Percentiles rank a stretch among this genome's conserved stretches.
Conservation (phyloP, 2,329 filamentous ascomycete genomes). For the Sporothrix luriei region DNA sequence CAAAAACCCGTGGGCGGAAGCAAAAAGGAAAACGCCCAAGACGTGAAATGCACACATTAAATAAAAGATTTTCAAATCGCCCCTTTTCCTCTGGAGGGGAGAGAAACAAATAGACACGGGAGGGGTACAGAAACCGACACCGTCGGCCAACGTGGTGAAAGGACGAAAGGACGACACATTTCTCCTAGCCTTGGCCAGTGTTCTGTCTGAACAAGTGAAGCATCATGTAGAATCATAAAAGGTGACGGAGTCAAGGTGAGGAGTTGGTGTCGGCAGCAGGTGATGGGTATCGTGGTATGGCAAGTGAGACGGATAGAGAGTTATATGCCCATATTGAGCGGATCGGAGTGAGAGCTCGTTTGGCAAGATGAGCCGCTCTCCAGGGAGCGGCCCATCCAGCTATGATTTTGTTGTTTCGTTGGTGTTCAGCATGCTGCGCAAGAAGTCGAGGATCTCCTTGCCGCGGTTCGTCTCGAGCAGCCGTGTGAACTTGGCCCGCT, state of each 20-base stretch:
- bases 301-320: background rate
- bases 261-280: background rate
- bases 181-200: too few species aligned
- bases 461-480: constrained; percentile 34
- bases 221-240: background rate
- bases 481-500: constrained; percentile 31
- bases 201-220: too few species aligned
- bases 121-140: too few species aligned
- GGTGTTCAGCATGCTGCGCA: constrained; percentile 34
- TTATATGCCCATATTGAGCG: background rate
- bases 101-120: background rate
- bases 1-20: background rate
- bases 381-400: background rate
- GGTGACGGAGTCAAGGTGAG: background rate
- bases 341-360: background rate
- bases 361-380: background rate
- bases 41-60: background rate
- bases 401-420: constrained; percentile 23
- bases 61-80: background rate
- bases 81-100: background rate
- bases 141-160: too few species aligned
- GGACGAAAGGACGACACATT: too few species aligned
- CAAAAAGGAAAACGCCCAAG: background rate
- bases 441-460: constrained; percentile 34
- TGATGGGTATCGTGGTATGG: too few species aligned